Evolutionary conservation across 164 flowering plant genomes (phyloP).

Genomic region (Annona squamosa): DNA sequence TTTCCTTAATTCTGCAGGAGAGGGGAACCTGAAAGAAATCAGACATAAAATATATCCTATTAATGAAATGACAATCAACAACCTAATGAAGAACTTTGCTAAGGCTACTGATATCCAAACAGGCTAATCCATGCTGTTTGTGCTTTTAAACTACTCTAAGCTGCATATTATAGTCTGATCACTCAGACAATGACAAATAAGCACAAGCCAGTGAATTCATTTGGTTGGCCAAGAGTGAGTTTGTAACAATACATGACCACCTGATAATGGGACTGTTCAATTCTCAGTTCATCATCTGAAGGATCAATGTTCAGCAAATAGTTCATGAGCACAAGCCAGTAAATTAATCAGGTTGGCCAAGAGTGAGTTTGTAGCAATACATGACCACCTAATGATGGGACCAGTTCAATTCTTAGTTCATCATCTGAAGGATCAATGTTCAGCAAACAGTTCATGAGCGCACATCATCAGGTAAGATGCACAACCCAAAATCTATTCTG

Average conservation of each 20-base stretch:
- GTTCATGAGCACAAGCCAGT: not conserved
- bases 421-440: not conserved
- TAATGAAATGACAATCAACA: not conserved
- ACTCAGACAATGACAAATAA: not conserved
- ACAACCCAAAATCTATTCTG: not conserved
- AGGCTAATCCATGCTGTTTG: not conserved
- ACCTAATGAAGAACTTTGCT: not conserved
- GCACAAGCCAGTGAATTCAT: not conserved
- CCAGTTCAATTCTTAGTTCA: not conserved
- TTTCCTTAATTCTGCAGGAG: constrained; percentile 56
- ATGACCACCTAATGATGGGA: not conserved
- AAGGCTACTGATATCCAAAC: not conserved
- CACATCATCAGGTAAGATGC: not conserved
- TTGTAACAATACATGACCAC: not conserved
- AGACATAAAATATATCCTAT: not conserved
- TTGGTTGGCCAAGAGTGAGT: not conserved
- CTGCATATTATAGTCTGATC: not conserved
- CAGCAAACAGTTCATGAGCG: not conserved
- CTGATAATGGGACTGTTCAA: not conserved
- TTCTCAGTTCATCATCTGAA: not conserved
- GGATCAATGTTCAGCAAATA: not conserved
- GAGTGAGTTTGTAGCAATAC: not conserved
- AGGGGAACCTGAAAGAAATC: constrained; percentile 42
- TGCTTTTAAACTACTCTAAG: not conserved
- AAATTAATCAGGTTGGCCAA: not conserved